Evolutionary conservation across 2,329 filamentous ascomycete genomes (phyloP), one percentile per base, ranked within the genome.

Genomic region (Elsinoe fawcettii): DNA sequence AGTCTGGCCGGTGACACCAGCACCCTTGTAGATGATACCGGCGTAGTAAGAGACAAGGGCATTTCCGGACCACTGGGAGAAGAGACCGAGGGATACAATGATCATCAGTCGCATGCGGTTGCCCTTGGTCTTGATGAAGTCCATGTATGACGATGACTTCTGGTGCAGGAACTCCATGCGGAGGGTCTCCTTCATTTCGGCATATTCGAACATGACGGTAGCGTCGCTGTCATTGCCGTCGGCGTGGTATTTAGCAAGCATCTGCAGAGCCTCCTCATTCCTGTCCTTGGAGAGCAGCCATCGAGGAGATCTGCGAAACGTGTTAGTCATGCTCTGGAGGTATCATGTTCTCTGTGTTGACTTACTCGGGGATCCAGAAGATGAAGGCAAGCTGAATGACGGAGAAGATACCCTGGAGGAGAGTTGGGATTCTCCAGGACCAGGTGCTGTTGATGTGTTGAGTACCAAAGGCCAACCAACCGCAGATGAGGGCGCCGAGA

Each of bases 21-120:
- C 67, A n/a, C 60, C 56, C 43, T 70, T 62, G 46, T 73, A 60
- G 25, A 71, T 67, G 20, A 67, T 51, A 32, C 64, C 66, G 37
- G 72, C 62, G 61, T 71, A 72, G 66, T 73, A 77, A 1, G 71
- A 74, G 30, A 77, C 73, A 7, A 79, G 64, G 41, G 74, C 75
- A 61, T 81, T 81, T 34, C 80, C 80, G 56, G 74, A 78, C 77
- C 78, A 82, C 61, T 83, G 80, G 7, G 76, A 77, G 70, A 82
- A 82, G 59, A 81, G 70, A 59, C 79, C 80, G 6, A 79, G 71
- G 20, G 74, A 72, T 49, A 81, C 66, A n/a, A 78, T 69, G 57
- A 84, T 80, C 51, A 80, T 65, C 25, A 81, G 69, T 34, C 80
- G 73, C 62, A 77, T 75, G 36, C 79, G 74, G 65, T 82, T 83